Percentiles rank a stretch among this genome's conserved stretches.
Evolutionary conservation across 2,329 filamentous ascomycete genomes (phyloP).

Genomic region (Botrytis cinerea): DNA sequence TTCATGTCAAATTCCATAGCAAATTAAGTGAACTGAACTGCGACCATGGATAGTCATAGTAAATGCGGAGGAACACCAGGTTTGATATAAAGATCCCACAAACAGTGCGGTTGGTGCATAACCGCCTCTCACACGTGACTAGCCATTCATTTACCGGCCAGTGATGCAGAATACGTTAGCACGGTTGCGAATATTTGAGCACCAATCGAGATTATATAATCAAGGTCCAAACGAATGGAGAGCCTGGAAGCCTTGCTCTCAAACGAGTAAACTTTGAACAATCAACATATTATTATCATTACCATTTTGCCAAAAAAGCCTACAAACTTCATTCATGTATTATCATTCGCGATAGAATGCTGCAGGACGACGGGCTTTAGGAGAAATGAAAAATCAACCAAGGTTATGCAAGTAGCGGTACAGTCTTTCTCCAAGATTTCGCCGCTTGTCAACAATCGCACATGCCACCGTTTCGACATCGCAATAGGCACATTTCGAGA

Average conservation of each 20-base stretch:
- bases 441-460: slow-evolving; percentile 13
- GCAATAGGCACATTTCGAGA: slow-evolving; percentile 11
- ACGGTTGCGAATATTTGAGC: not conserved
- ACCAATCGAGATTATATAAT: not conserved
- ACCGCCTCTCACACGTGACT: not conserved
- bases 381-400: not conserved
- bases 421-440: slow-evolving; percentile 1
- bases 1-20: not conserved
- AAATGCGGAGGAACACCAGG: not conserved
- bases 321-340: not conserved
- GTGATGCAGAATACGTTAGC: not conserved
- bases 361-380: not conserved
- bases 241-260: slow-evolving; percentile 2
- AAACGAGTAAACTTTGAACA: slow-evolving; percentile 7
- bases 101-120: not conserved
- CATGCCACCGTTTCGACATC: slow-evolving; percentile 14
- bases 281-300: slow-evolving; percentile 5
- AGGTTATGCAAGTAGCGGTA: not conserved
- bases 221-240: not conserved
- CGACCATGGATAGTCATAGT: not conserved
- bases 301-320: not conserved
- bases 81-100: not conserved
- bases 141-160: not conserved
- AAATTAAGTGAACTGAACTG: not conserved
- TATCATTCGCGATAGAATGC: not conserved